Conservation (phyloP, 2,329 filamentous ascomycete genomes). For the Microsporum ferrugineum region DNA sequence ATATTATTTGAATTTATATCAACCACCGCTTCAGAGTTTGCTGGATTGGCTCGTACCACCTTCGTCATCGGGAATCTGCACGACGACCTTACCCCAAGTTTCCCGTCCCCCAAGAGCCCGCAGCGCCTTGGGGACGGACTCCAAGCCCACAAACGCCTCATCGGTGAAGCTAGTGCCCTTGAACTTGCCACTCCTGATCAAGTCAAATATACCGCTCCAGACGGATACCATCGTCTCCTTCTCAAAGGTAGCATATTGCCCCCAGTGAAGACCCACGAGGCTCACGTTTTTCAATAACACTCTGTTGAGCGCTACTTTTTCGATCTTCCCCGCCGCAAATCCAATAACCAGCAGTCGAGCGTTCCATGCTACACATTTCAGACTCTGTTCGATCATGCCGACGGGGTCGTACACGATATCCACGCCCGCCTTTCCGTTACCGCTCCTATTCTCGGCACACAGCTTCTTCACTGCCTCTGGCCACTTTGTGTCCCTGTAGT, state of each 20-base stretch:
- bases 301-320: constrained; percentile 86
- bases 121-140: constrained; percentile 64
- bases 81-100: constrained; percentile 94
- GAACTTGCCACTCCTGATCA: constrained; percentile 70
- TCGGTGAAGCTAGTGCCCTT: constrained; percentile 72
- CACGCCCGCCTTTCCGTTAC: constrained; percentile 55
- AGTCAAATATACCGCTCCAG: constrained; percentile 69
- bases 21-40: not conserved
- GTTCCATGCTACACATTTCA: constrained; percentile 91
- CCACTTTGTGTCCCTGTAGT: constrained; percentile 64
- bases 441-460: constrained; percentile 43
- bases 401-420: constrained; percentile 96
- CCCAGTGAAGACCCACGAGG: constrained; percentile 85
- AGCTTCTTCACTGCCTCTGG: constrained; percentile 61
- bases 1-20: constrained; percentile 6
- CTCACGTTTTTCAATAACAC: constrained; percentile 88
- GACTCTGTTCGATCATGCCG: constrained; percentile 72
- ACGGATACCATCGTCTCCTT: constrained; percentile 57
- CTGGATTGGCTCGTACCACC: constrained; percentile 25
- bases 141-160: constrained; percentile 69
- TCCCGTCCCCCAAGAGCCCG: constrained; percentile 65
- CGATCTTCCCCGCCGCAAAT: constrained; percentile 75
- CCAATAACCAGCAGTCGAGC: constrained; percentile 78
- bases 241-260: constrained; percentile 66
- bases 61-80: constrained; percentile 67